Conservation (phyloP, 2,329 filamentous ascomycete genomes). For the Aureobasidium sp. region DNA sequence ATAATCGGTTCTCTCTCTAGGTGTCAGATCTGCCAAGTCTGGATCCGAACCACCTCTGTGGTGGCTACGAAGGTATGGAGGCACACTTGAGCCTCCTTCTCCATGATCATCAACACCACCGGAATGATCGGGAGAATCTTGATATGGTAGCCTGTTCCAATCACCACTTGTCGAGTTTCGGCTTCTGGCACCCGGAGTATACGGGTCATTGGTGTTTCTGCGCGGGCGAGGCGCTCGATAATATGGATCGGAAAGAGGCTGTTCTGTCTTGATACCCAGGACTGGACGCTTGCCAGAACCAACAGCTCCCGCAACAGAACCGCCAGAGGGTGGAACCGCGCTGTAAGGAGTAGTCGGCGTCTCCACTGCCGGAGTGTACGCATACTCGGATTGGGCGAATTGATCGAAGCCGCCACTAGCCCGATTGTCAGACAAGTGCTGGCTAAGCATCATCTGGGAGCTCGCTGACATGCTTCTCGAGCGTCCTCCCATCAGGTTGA, state of each 20-base stretch:
- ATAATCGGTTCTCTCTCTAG: conserved; percentile 67
- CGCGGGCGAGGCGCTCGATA: conserved; percentile 77
- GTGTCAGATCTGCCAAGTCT: conserved; percentile 41
- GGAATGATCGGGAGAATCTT: conserved; percentile 34
- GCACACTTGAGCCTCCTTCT: conserved; percentile 42
- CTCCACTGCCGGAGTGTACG: conserved; percentile 41
- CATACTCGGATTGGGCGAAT: conserved; percentile 46
- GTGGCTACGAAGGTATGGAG: conserved; percentile 47
- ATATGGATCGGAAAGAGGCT: conserved; percentile 60
- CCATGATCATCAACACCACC: conserved; percentile 27
- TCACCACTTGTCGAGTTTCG: conserved; percentile 38
- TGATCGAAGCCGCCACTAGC: conserved; percentile 46
- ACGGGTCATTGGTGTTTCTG: conserved; percentile 53
- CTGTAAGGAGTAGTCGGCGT: conserved; percentile 70
- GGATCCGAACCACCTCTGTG: conserved; percentile 45
- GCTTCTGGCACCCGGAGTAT: conserved; percentile 37
- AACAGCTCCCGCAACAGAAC: conserved; percentile 34
- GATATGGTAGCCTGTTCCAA: conserved; percentile 40
- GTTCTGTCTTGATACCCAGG: conserved; percentile 27
- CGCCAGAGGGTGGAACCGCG: conserved; percentile 49
- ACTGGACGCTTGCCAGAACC: conserved; percentile 42
- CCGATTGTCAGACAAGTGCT: conserved; percentile 32
- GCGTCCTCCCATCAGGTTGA: conserved; percentile 47
- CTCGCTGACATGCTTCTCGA: conserved; percentile 56
- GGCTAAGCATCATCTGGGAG: conserved; percentile 55